phyloP scores from a whole-genome alignment of 2,329 filamentous ascomycete genomes.

The Chalaropsis thielavioides region DNA sequence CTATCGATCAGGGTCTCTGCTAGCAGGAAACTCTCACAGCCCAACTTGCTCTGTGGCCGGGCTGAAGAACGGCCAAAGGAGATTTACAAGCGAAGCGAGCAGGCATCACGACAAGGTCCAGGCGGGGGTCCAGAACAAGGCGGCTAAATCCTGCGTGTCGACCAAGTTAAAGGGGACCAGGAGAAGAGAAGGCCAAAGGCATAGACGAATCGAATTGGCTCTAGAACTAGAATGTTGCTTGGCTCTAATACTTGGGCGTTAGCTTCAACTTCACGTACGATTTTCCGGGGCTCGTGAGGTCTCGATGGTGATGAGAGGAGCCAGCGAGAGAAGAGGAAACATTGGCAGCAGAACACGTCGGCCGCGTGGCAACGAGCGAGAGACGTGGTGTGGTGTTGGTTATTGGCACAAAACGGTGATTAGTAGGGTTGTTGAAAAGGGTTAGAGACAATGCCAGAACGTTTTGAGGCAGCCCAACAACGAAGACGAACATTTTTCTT shows the following conservation, averaged over 20 bases:
- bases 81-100: neutral
- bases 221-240: neutral
- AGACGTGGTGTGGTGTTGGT: neutral
- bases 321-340: neutral
- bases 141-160: neutral
- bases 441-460: neutral
- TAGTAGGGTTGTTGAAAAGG: neutral
- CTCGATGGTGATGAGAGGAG: neutral
- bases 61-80: neutral
- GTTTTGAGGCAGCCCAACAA: neutral
- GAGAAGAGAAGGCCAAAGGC: neutral
- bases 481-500: neutral
- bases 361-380: neutral
- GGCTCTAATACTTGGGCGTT: neutral
- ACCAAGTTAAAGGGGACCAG: neutral
- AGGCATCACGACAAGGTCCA: neutral
- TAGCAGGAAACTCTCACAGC: neutral
- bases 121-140: neutral
- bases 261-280: neutral
- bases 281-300: neutral
- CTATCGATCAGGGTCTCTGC: neutral
- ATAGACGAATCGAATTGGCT: neutral
- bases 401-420: neutral
- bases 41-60: neutral
- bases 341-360: neutral